phyloP scores from a whole-genome alignment of 805 yeast genomes.

The Pichia sporocuriosa region DNA sequence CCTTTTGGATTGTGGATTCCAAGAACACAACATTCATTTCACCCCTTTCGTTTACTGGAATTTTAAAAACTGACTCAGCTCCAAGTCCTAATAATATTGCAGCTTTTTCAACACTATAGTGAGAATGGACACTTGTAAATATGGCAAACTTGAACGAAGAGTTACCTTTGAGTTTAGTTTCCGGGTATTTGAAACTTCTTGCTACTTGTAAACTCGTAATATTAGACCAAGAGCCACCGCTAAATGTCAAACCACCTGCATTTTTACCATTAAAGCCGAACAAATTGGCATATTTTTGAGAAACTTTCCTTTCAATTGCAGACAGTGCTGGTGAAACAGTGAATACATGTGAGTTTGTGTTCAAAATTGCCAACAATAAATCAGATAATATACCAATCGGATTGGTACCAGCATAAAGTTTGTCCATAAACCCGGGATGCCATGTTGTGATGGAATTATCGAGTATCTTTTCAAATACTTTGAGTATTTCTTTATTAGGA shows the following conservation, averaged over 20 bases:
- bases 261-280: constrained; percentile 49
- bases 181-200: constrained; percentile 57
- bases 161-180: constrained; percentile 60
- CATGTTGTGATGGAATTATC: constrained; percentile 73
- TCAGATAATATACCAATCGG: constrained; percentile 79
- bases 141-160: constrained; percentile 51
- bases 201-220: constrained; percentile 76
- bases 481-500: constrained; percentile 36
- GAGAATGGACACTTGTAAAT: constrained; percentile 65
- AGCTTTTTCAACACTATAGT: constrained; percentile 75
- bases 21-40: constrained; percentile 46
- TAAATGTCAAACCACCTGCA: constrained; percentile 78
- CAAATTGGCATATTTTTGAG: constrained; percentile 58
- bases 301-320: constrained; percentile 63
- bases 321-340: constrained; percentile 80
- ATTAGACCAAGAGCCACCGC: constrained; percentile 87
- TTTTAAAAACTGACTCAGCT: constrained; percentile 51
- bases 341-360: constrained; percentile 81
- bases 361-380: constrained; percentile 56
- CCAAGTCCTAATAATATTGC: constrained; percentile 76
- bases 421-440: constrained; percentile 83
- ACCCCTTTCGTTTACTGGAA: constrained; percentile 51
- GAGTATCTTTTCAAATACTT: constrained; percentile 49
- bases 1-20: constrained; percentile 36
- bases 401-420: constrained; percentile 77